These are phyloP conservation scores for Mortierella sp. DNA, from an alignment of 371 early-diverging fungal species.

Conservation along the genomic window DNA sequence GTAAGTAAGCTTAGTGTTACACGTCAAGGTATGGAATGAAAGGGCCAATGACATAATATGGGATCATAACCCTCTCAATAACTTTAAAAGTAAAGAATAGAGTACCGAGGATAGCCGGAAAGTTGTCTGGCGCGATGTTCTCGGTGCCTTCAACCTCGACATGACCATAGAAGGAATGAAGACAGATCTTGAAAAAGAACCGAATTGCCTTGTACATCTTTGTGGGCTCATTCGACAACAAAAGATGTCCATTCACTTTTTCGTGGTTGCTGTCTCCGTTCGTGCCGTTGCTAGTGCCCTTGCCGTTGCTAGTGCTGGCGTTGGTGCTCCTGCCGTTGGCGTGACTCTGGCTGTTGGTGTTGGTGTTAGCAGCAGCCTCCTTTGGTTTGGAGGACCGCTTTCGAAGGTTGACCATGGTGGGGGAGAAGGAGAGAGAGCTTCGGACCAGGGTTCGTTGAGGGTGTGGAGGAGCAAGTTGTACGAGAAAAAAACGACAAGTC, in stretches of 20 bases:
- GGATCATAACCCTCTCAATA: neutral
- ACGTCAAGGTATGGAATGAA: neutral
- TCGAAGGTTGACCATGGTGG: conserved; percentile 15
- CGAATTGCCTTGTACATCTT: conserved; percentile 50
- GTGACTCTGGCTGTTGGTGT: neutral
- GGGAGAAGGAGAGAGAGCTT: neutral
- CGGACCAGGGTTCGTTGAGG: too few species aligned
- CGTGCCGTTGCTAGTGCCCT: neutral
- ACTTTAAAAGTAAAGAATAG: neutral
- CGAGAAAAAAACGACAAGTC: too few species aligned
- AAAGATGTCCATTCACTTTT: too few species aligned
- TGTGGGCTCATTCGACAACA: conserved; percentile 22
- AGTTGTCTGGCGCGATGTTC: conserved; percentile 49
- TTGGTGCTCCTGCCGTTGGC: neutral
- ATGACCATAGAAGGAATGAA: conserved; percentile 50
- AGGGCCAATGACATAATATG: conserved; percentile 2
- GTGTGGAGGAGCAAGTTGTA: too few species aligned
- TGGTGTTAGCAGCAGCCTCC: conserved; percentile 4
- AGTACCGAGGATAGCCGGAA: conserved; percentile 51
- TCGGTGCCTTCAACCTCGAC: conserved; percentile 52
- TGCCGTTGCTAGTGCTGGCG: neutral
- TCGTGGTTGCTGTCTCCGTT: conserved; percentile 46
- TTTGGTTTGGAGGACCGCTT: conserved; percentile 7
- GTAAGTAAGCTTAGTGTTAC: neutral
- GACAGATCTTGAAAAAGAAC: conserved; percentile 52